Conservation (phyloP, 2,329 filamentous ascomycete species). For the Aspergillus latus region DNA sequence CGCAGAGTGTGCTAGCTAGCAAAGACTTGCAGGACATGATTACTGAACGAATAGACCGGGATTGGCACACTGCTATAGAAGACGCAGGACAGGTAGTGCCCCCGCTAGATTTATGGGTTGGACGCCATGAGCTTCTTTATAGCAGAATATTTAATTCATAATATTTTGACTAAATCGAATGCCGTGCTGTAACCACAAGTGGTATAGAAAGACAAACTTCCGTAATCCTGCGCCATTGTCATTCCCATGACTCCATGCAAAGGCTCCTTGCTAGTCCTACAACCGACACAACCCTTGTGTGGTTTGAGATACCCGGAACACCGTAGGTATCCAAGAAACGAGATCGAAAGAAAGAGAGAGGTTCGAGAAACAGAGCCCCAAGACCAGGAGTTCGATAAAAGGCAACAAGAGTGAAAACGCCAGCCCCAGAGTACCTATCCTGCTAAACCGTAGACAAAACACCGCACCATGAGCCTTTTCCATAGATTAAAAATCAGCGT, state of each 20-base stretch:
- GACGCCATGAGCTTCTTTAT: conserved; percentile 65
- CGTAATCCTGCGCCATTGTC: conserved; percentile 26
- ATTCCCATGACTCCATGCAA: conserved; percentile 24
- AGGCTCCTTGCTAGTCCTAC: conserved; percentile 35
- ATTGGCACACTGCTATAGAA: conserved; percentile 51
- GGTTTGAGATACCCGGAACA: conserved; percentile 27
- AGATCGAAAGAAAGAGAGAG: conserved; percentile 12
- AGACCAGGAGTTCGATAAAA: conserved; percentile 24
- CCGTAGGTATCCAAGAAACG: conserved; percentile 34
- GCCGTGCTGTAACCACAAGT: conserved; percentile 1
- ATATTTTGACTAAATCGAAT: conserved; percentile 14
- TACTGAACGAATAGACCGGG: conserved; percentile 47
- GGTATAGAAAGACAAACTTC: conserved; percentile 19
- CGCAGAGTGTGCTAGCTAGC: conserved; percentile 59
- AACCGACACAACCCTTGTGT: conserved; percentile 24
- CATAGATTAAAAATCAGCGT: conserved; percentile 19
- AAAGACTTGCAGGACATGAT: conserved; percentile 54
- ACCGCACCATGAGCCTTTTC: conserved; percentile 38
- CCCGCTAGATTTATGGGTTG: conserved; percentile 63
- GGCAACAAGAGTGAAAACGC: conserved; percentile 31
- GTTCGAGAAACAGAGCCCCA: conserved; percentile 18
- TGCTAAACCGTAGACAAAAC: conserved; percentile 35
- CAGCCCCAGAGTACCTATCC: conserved; percentile 31
- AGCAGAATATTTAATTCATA: conserved; percentile 68
- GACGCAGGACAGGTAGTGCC: conserved; percentile 63